Evolutionary conservation across 805 yeast species (phyloP).

Genomic region (Metschnikowia picachoensis): DNA sequence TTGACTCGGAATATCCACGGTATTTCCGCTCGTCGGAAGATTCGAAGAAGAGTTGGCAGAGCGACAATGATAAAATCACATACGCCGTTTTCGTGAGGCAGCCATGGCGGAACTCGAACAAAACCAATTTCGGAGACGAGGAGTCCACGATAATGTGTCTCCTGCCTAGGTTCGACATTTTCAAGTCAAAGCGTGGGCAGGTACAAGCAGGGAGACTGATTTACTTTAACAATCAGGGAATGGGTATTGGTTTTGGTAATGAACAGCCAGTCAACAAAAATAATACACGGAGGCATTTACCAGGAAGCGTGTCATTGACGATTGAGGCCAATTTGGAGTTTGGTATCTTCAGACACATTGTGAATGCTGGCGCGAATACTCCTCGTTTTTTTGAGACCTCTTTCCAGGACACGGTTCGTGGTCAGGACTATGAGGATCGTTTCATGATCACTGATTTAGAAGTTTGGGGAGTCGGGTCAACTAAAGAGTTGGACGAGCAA

Average conservation of each 20-base stretch:
- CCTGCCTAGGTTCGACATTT: conserved; percentile 61
- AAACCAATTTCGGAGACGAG: conserved; percentile 65
- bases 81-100: conserved; percentile 63
- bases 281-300: conserved; percentile 43
- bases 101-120: conserved; percentile 78
- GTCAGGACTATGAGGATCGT: conserved; percentile 56
- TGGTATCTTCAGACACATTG: conserved; percentile 72
- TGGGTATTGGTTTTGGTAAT: conserved; percentile 82
- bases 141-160: conserved; percentile 60
- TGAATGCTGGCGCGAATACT: conserved; percentile 25
- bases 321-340: conserved; percentile 76
- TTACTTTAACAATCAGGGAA: conserved; percentile 69
- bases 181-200: conserved; percentile 26
- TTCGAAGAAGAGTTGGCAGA: conserved; percentile 29
- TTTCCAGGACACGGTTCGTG: conserved; percentile 12
- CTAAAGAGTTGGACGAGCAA: conserved; percentile 73
- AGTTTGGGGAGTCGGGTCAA: conserved; percentile 90
- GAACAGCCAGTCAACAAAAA: conserved; percentile 56
- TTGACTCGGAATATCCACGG: conserved; percentile 46
- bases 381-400: conserved; percentile 27
- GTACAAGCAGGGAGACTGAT: conserved; percentile 36
- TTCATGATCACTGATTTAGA: conserved; percentile 73
- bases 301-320: conserved; percentile 79
- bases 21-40: conserved; percentile 28
- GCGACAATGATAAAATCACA: conserved; percentile 41